These are phyloP conservation scores for Teratosphaeria zuluensis DNA, from an alignment of 2,329 filamentous ascomycete genomes.

Conservation along the genomic window DNA sequence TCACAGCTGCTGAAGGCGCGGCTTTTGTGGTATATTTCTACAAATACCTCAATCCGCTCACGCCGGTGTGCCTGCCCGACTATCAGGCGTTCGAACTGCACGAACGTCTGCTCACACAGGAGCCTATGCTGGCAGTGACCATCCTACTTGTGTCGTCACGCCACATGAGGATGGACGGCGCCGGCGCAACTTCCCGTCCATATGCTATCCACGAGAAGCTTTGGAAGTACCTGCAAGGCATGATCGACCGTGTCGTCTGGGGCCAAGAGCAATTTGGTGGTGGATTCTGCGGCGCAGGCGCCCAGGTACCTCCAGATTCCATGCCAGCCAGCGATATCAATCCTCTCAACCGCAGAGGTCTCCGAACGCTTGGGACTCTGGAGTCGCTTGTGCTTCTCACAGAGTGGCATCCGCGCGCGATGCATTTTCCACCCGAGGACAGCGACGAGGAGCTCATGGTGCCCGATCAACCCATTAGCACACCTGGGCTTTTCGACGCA, in stretches of 20 bases:
- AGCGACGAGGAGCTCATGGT: constrained; percentile 55
- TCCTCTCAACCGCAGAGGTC: constrained; percentile 50
- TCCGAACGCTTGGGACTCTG: constrained; percentile 84
- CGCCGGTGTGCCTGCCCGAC: constrained; percentile 85
- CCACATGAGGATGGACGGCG: constrained; percentile 69
- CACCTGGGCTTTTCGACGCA: constrained; percentile 47
- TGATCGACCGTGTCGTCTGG: constrained; percentile 93
- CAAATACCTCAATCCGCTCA: constrained; percentile 79
- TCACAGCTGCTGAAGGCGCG: constrained; percentile 86
- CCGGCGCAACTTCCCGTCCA: constrained; percentile 72
- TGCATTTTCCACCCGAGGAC: constrained; percentile 76
- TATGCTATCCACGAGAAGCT: constrained; percentile 91
- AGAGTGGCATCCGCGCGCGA: constrained; percentile 89
- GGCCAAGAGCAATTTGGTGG: constrained; percentile 93
- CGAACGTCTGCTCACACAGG: constrained; percentile 69
- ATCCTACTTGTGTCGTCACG: constrained; percentile 84
- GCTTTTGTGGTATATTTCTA: constrained; percentile 96
- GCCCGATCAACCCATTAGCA: constrained; percentile 60
- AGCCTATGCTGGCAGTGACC: constrained; percentile 86
- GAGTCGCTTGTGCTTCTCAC: constrained; percentile 90
- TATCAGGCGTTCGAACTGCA: constrained; percentile 77
- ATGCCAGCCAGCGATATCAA: constrained; percentile 56
- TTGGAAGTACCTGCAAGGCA: constrained; percentile 86
- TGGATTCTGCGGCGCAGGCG: constrained; percentile 68
- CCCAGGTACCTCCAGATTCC: constrained; percentile 24